Base-by-base conservation (phyloP, 148 eudicot species). In the Chenopodium formosanum region DNA sequence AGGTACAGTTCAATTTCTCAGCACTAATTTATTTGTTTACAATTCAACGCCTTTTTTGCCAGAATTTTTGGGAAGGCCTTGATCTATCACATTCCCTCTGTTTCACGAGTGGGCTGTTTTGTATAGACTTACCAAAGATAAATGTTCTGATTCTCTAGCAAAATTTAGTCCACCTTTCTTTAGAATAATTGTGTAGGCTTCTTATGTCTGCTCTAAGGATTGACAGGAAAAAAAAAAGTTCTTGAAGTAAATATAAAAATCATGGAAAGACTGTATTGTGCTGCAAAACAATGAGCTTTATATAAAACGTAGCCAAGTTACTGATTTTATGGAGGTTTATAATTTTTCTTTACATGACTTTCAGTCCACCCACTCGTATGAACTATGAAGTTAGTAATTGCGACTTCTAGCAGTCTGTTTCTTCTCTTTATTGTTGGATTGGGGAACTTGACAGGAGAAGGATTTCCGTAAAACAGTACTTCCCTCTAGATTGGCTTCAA, bases 401-500 rank as follows among this genome's bases (percentile, higher is more conserved):
- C n/a, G 16, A 20, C 20, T 27, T 17, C 4, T 5, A 29, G 14
- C 29, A 19, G 37, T 60, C 20, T 53, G 11, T 50, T 13, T 74
- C 53, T 22, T 73, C 60, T 76, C 23, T 2, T 81, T 58, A 73
- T 9, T 68, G 62, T 63, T 78, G 68, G 37, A 14, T 40, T 56
- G 58, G 46, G 56, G 34, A 78, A 73, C 32, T 74, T 78, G 37
- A 77, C 89, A 96, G 95, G 86, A 88, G 47, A 80, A 81, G 77
- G 91, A 89, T 80, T 81, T 84, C 76, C 90, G 89, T 84, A 90
- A 90, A 86, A 92, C 85, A 53, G 81, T 92, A 69, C 88, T 88
- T 74, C 86, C 90, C 67, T 84, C 88, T 58, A 90, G 89, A 88
- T 84, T 97, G 76, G 86, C 87, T 68, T 90, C 98, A 20, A 86